phyloP scores from a whole-genome alignment of 2,329 filamentous ascomycete species.

The Aureobasidium pullulans region DNA sequence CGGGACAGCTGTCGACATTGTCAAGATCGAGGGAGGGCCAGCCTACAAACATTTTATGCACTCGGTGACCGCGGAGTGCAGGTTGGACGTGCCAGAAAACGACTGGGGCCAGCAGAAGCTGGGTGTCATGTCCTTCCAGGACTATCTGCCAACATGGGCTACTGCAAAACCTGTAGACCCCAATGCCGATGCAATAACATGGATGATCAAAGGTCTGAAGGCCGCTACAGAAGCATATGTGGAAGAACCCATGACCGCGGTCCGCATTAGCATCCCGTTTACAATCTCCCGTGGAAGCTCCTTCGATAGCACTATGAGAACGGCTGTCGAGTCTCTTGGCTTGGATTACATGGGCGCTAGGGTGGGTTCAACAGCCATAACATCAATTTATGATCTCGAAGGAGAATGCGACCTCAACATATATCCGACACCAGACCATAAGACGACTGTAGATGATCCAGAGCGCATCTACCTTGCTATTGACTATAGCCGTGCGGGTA shows the following conservation, averaged over 20 bases:
- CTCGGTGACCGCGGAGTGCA: not conserved
- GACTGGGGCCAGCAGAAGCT: too few species aligned
- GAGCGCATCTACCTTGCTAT: not conserved
- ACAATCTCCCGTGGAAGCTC: not conserved
- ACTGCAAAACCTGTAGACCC: not conserved
- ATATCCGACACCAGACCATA: not conserved
- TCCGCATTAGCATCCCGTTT: not conserved
- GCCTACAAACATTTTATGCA: not conserved
- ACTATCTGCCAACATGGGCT: not conserved
- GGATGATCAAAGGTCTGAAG: not conserved
- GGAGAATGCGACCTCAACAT: not conserved
- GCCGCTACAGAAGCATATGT: not conserved
- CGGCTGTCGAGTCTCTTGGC: not conserved
- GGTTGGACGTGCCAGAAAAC: not conserved
- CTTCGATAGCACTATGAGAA: not conserved
- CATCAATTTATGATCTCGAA: not conserved
- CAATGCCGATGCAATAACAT: not conserved
- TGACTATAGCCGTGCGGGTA: not conserved
- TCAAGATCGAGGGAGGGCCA: not conserved
- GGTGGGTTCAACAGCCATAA: not conserved
- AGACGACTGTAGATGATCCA: not conserved
- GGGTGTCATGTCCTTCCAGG: not conserved
- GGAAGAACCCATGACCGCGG: not conserved
- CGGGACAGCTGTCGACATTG: not conserved
- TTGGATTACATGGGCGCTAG: not conserved